Evolutionary conservation across 148 eudicot genomes (phyloP).

Genomic region (Chenopodium formosanum): DNA sequence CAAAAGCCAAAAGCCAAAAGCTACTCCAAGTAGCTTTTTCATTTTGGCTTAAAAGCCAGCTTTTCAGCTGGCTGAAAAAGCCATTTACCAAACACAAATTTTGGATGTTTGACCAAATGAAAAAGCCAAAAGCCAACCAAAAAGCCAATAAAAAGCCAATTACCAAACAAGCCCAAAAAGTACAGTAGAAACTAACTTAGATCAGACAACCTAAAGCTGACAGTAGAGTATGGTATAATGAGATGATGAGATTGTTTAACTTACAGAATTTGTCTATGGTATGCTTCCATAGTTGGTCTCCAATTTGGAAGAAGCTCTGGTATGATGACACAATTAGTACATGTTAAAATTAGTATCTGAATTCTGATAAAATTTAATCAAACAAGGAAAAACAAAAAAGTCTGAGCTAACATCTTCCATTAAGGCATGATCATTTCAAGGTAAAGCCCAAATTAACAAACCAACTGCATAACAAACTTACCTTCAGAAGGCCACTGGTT

Average conservation of each 20-base stretch:
- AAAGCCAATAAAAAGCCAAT: too few species aligned
- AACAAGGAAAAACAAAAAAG: neutral
- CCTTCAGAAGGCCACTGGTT: conserved; percentile 86
- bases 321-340: conserved; percentile 12
- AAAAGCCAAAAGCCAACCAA: too few species aligned
- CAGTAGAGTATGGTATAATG: neutral
- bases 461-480: conserved; percentile 23
- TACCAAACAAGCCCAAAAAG: too few species aligned
- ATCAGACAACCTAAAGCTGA: neutral
- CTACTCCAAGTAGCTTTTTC: too few species aligned
- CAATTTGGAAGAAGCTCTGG: conserved; percentile 38
- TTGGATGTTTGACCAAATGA: too few species aligned
- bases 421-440: neutral
- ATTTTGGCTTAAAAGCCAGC: too few species aligned
- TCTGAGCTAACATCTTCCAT: neutral
- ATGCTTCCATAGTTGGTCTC: conserved; percentile 33
- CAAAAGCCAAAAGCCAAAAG: too few species aligned
- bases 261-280: conserved; percentile 43
- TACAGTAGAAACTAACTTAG: neutral
- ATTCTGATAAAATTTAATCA: neutral
- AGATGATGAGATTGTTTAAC: conserved; percentile 23
- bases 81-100: too few species aligned
- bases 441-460: neutral
- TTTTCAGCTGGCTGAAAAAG: too few species aligned
- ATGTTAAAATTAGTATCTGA: neutral